Evolutionary conservation across 768 basidiomycete species (phyloP).

Genomic region (Chalciporus sphaerocephalus): DNA sequence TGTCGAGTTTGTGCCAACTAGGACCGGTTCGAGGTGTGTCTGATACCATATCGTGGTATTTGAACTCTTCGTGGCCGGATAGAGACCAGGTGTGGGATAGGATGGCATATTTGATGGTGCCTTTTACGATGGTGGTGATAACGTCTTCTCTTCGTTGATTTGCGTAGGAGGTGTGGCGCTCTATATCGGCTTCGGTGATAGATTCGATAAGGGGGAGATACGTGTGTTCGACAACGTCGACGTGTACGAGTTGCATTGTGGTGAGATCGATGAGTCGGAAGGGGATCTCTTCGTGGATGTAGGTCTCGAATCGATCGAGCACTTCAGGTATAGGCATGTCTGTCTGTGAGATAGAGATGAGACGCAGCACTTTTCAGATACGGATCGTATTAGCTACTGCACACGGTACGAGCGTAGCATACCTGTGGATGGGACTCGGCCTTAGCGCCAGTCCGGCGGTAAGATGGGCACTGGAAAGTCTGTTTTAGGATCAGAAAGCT

Average conservation of each 20-base stretch:
- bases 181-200: constrained; percentile 19
- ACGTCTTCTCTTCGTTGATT: constrained; percentile 23
- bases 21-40: background rate
- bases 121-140: constrained; percentile 17
- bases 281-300: constrained; percentile 12
- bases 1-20: constrained; percentile 14
- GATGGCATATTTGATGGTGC: constrained; percentile 21
- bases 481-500: too few relatives aligned
- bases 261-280: constrained; percentile 16
- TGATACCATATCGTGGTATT: constrained; percentile 6
- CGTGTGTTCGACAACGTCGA: constrained; percentile 1
- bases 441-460: too few relatives aligned
- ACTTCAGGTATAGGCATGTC: constrained; percentile 18
- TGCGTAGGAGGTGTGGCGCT: constrained; percentile 19
- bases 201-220: constrained; percentile 10
- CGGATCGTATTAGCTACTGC: background rate
- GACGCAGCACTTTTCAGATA: background rate
- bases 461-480: too few relatives aligned
- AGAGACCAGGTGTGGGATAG: constrained; percentile 12
- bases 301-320: constrained; percentile 8
- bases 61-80: background rate
- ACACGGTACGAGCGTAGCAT: too few relatives aligned
- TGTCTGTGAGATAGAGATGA: too few relatives aligned
- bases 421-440: background rate
- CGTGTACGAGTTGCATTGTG: constrained; percentile 11